These are phyloP conservation scores for Zoysia matrella DNA, from an alignment of 202 grass and related monocot species.

Conservation along the genomic window DNA sequence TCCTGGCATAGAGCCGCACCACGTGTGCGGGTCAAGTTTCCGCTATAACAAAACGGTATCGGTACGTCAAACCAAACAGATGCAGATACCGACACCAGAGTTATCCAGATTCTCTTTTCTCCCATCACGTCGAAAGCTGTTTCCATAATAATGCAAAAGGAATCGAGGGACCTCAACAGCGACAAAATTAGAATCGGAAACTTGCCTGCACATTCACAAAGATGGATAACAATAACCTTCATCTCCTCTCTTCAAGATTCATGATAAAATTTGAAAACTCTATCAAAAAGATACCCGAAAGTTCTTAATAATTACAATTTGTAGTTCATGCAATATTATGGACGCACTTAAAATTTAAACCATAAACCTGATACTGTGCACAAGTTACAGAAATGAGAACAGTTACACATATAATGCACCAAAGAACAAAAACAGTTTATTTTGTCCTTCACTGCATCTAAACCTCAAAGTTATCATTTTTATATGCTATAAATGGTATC, in stretches of 20 bases:
- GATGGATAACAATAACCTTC: not conserved
- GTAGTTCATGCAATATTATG: no score
- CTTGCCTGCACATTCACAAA: not conserved
- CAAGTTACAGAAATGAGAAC: no score
- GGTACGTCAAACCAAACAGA: not conserved
- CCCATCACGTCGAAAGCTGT: not conserved
- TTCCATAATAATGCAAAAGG: not conserved
- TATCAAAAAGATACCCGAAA: no score
- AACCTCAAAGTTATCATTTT: no score
- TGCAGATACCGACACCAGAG: not conserved
- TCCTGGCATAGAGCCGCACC: conserved; percentile 8
- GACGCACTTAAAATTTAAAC: no score
- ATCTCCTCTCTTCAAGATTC: conserved; percentile 1
- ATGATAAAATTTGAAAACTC: not conserved
- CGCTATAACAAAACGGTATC: not conserved
- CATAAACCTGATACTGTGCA: no score
- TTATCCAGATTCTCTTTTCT: not conserved
- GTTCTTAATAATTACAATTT: no score
- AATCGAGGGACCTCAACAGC: not conserved
- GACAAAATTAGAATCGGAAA: not conserved
- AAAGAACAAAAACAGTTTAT: no score
- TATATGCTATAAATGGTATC: no score
- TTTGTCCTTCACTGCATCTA: no score
- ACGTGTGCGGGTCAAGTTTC: not conserved
- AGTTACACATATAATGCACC: no score